phyloP scores from a whole-genome alignment of 2,329 filamentous ascomycete genomes.

The Sarocladiaceae sp. region DNA sequence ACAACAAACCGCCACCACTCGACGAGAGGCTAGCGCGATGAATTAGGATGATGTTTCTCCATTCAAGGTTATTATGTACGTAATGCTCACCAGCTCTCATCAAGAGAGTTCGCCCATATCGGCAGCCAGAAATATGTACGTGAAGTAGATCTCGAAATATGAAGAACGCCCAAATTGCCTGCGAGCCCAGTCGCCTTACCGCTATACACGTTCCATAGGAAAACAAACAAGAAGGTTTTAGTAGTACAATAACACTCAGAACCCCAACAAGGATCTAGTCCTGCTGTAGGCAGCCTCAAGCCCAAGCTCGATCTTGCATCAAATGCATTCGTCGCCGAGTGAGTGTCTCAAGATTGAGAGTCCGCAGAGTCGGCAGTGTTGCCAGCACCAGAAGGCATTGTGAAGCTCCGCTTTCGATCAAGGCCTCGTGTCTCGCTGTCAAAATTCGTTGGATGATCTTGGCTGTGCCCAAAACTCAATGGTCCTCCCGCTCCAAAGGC shows the following conservation, averaged over 20 bases:
- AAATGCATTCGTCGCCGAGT: too few relatives aligned
- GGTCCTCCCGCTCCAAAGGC: constrained; percentile 33
- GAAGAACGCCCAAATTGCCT: background rate
- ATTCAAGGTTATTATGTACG: constrained; percentile 4
- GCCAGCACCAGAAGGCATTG: constrained; percentile 3
- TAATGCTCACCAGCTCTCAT: constrained; percentile 4
- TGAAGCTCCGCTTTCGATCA: constrained; percentile 36
- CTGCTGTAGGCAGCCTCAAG: too few relatives aligned
- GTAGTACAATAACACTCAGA: constrained; percentile 1
- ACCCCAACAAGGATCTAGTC: too few relatives aligned
- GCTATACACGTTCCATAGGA: background rate
- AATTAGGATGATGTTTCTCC: too few relatives aligned
- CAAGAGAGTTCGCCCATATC: background rate
- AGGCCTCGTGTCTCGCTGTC: constrained; percentile 22
- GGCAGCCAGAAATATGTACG: background rate
- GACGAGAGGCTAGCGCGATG: too few relatives aligned
- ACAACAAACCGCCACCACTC: too few relatives aligned
- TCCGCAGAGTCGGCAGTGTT: background rate
- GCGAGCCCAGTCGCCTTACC: constrained; percentile 4
- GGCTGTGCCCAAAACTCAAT: constrained; percentile 16
- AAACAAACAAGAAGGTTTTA: background rate
- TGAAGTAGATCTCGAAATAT: background rate
- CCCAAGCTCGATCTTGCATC: too few relatives aligned
- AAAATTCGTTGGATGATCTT: constrained; percentile 13
- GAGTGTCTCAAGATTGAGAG: background rate